phyloP scores from a whole-genome alignment of 1,284 basidiomycete genomes.

The Fomes fomentarius region DNA sequence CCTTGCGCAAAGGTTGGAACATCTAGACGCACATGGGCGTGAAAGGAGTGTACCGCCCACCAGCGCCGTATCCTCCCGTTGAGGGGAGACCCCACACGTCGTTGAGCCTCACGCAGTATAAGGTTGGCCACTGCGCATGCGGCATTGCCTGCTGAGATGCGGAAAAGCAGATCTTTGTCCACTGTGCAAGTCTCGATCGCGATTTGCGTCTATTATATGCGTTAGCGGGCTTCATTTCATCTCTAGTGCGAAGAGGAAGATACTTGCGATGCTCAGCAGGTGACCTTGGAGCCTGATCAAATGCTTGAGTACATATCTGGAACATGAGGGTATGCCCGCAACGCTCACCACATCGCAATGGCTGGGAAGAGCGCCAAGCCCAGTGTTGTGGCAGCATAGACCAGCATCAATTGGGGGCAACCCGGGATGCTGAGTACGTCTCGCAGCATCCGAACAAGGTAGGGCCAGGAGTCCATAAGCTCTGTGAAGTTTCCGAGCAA shows the following conservation, averaged over 20 bases:
- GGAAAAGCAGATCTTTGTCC: slow-evolving; percentile 44
- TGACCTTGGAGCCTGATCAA: slow-evolving; percentile 75
- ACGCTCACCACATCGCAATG: slow-evolving; percentile 54
- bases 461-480: slow-evolving; percentile 54
- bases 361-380: slow-evolving; percentile 63
- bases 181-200: slow-evolving; percentile 68
- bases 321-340: not conserved
- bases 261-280: slow-evolving; percentile 63
- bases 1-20: slow-evolving; percentile 73
- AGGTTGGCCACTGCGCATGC: not conserved
- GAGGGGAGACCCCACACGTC: not conserved
- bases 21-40: slow-evolving; percentile 70
- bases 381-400: slow-evolving; percentile 51
- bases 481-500: slow-evolving; percentile 51
- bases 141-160: not conserved
- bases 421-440: slow-evolving; percentile 58
- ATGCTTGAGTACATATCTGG: not conserved
- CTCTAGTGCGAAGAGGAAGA: no score
- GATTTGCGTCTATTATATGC: slow-evolving; percentile 44
- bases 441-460: slow-evolving; percentile 65
- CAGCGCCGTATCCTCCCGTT: slow-evolving; percentile 53
- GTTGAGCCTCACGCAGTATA: not conserved
- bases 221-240: slow-evolving; percentile 3
- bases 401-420: slow-evolving; percentile 49
- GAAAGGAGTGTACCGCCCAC: slow-evolving; percentile 65